Percentiles rank a stretch among this genome's conserved stretches.
Evolutionary conservation across 176 grass and related monocot genomes (phyloP).

Genomic region (Olyra latifolia): DNA sequence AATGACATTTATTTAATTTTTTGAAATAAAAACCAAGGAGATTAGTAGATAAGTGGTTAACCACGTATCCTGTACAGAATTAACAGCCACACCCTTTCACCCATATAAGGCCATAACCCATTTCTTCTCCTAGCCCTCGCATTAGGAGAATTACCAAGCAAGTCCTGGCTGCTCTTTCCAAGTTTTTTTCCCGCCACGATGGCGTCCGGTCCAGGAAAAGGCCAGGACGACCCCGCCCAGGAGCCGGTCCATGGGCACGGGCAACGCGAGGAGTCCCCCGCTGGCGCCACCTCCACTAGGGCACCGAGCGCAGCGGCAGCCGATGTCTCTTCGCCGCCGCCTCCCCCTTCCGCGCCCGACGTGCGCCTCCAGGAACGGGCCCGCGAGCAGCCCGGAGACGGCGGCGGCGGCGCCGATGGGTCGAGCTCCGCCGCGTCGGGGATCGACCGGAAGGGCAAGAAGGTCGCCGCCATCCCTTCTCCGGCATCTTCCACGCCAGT

Average conservation of each 20-base stretch:
- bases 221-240: not conserved
- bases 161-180: not conserved
- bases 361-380: not conserved
- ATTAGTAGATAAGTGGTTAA: too few relatives aligned
- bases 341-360: not conserved
- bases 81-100: not conserved
- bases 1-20: too few relatives aligned
- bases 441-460: slow-evolving; percentile 9
- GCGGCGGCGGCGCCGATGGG: not conserved
- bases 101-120: too few relatives aligned
- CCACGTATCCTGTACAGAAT: not conserved
- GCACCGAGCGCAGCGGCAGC: not conserved
- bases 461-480: not conserved
- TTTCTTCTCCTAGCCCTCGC: not conserved
- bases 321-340: not conserved
- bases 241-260: not conserved
- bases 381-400: not conserved
- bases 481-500: not conserved
- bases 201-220: not conserved
- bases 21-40: too few relatives aligned
- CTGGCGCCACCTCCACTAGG: not conserved
- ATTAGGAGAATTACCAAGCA: not conserved
- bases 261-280: not conserved
- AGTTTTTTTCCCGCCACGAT: not conserved
- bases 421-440: not conserved